phyloP scores from a whole-genome alignment of 1,284 basidiomycete genomes.

The Inonotus obliquus region DNA sequence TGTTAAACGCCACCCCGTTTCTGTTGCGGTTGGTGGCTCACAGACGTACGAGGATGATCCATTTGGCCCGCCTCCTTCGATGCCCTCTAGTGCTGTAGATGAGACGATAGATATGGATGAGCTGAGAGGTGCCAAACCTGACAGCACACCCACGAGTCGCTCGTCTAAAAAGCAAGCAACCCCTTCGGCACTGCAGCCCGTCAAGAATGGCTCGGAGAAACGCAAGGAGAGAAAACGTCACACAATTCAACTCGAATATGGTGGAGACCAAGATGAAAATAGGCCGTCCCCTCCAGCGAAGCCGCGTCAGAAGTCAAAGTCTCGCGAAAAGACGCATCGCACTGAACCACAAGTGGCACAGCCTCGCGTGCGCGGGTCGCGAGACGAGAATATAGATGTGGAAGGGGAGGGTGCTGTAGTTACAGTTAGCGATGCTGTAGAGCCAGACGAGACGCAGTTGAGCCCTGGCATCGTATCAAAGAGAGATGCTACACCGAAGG shows the following conservation, averaged over 20 bases:
- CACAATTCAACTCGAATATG: conserved; percentile 92
- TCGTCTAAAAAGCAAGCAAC: conserved; percentile 27
- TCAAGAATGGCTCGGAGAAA: conserved; percentile 30
- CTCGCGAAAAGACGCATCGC: neutral
- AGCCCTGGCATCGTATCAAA: neutral
- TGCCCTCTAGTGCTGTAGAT: conserved; percentile 13
- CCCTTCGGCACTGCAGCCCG: conserved; percentile 24
- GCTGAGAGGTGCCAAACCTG: conserved; percentile 1
- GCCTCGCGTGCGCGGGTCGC: neutral
- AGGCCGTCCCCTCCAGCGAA: conserved; percentile 9
- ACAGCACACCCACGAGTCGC: conserved; percentile 11
- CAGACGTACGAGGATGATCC: conserved; percentile 46
- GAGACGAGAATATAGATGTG: neutral
- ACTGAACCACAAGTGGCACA: neutral
- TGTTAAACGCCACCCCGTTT: conserved; percentile 33
- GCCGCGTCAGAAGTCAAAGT: conserved; percentile 24
- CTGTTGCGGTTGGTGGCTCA: conserved; percentile 41
- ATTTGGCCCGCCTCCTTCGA: conserved; percentile 36
- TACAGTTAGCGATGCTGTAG: conserved; percentile 9
- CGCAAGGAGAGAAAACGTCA: conserved; percentile 57
- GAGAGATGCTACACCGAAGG: conserved; percentile 1
- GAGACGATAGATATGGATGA: conserved; percentile 6
- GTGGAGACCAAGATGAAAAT: conserved; percentile 35
- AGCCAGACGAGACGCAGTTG: conserved; percentile 5
- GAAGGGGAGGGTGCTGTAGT: neutral